A percentile compares a stretch with the other conserved stretches of the same genome.
Evolutionary conservation across 306 rosid species (phyloP).

Genomic region (Trifolium pratense): DNA sequence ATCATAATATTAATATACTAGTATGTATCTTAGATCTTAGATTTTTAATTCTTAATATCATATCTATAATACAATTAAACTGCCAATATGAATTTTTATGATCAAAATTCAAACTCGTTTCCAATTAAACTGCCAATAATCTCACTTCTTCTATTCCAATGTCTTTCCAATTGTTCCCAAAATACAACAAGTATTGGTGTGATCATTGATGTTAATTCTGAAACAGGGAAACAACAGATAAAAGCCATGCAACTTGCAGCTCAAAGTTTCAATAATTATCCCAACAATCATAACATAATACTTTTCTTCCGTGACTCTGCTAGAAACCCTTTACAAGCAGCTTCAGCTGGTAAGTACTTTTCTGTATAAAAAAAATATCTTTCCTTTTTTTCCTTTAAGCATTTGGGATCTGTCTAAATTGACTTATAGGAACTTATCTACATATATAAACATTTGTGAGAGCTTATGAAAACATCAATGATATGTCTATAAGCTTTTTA

Average conservation of each 20-base stretch:
- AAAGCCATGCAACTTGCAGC: conserved; percentile 51
- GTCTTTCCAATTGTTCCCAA: conserved; percentile 9
- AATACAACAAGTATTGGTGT: conserved; percentile 42
- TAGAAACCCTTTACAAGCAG: conserved; percentile 46
- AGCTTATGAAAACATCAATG: no score
- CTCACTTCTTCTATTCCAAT: conserved; percentile 16
- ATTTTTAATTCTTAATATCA: no score
- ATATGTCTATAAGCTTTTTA: no score
- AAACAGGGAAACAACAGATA: conserved; percentile 40
- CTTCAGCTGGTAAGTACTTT: conserved; percentile 45
- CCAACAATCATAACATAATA: conserved; percentile 34
- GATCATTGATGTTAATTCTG: conserved; percentile 45
- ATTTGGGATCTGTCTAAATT: no score
- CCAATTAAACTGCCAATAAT: conserved; percentile 6
- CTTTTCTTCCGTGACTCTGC: conserved; percentile 41
- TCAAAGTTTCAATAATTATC: conserved; percentile 40
- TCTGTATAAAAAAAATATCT: no score
- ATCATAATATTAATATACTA: no score
- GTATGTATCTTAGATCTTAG: no score
- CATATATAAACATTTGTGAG: no score
- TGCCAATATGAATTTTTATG: conserved; percentile 15
- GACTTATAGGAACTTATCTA: no score
- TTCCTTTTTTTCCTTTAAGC: no score
- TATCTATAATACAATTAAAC: no score
- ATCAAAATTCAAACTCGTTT: not conserved